Evolutionary conservation across 768 basidiomycete genomes (phyloP), one percentile per base, ranked within the genome.

Genomic region (Lactarius hatsudake): DNA sequence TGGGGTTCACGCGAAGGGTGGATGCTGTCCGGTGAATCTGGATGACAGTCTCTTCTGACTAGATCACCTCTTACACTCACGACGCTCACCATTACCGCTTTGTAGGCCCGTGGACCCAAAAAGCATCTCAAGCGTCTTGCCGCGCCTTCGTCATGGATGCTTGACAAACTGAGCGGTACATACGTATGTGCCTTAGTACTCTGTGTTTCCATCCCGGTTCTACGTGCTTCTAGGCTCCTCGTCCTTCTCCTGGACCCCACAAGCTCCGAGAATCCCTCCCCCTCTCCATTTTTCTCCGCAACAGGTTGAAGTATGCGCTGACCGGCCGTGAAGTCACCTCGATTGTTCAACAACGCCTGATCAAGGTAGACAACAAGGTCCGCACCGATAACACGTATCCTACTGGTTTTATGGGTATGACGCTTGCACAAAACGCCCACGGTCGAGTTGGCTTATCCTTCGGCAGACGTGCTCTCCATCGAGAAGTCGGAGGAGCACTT

Each of bases 401-500:
- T 70, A 86, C 96, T 75, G 97, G 97, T 67, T 98, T 96, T 87
- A 89, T 90, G 93, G 95, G 95, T 96, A 69, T 73, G 88, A 82
- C 43, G 28, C 26, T 23, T 8, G 17, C 32, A 7, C 17, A 56
- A 40, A 45, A 34, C 40, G 38, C 36, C 28, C 26, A 15, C 5
- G 18, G 3, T 54, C 53, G 28, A 48, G 13, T 30, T 38, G 28
- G 26, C 67, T 56, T 60, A 42, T 56, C 5, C 20, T 54, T 43
- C 64, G 15, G 20, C 53, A 96, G 96, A 99, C 79, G 96, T 98
- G 71, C 86, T 99, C 78, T 87, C 93, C 68, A 92, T 99, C 70
- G 96, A 99, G 81, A 96, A 97, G 79, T 98, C 96, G 30, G 93
- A 90, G 81, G 97, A 99, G 81, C 90, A 98, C 84, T 99, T 98